These are phyloP conservation scores for Flaveria brownii DNA, from an alignment of 129 eudicot species.

Conservation along the genomic window DNA sequence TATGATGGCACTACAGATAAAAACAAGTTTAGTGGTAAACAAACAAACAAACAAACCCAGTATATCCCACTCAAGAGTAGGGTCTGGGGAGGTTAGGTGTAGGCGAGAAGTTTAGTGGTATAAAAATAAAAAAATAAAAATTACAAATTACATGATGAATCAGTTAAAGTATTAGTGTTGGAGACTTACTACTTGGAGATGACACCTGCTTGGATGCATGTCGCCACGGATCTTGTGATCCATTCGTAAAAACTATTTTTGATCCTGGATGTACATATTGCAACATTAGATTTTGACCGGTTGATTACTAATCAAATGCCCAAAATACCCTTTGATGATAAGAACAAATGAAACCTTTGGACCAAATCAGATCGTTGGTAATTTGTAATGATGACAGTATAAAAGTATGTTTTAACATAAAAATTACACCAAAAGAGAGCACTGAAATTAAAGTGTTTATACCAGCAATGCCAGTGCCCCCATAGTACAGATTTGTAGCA, in stretches of 20 bases:
- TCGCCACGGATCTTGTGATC: slow-evolving; percentile 99
- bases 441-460: slow-evolving; percentile 1
- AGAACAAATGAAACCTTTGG: slow-evolving; percentile 3
- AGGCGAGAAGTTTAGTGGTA: slow-evolving; percentile 24
- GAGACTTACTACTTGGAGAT: slow-evolving; percentile 68
- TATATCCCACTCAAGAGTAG: too few species aligned
- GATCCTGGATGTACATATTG: slow-evolving; percentile 63
- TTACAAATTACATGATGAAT: slow-evolving; percentile 4
- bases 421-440: background rate
- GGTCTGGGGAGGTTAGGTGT: too few species aligned
- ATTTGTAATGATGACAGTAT: slow-evolving; percentile 1
- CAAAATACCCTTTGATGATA: slow-evolving; percentile 12
- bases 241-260: slow-evolving; percentile 88
- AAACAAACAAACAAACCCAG: too few species aligned
- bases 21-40: slow-evolving; percentile 22
- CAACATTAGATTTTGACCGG: slow-evolving; percentile 7
- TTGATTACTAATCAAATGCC: slow-evolving; percentile 18
- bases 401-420: background rate
- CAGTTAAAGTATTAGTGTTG: background rate
- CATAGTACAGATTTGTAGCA: slow-evolving; percentile 85
- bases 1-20: slow-evolving; percentile 81
- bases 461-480: slow-evolving; percentile 94
- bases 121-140: background rate
- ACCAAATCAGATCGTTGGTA: background rate
- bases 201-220: slow-evolving; percentile 96